Base-by-base conservation (phyloP, 306 rosid genomes). In the Lablab purpureus region DNA sequence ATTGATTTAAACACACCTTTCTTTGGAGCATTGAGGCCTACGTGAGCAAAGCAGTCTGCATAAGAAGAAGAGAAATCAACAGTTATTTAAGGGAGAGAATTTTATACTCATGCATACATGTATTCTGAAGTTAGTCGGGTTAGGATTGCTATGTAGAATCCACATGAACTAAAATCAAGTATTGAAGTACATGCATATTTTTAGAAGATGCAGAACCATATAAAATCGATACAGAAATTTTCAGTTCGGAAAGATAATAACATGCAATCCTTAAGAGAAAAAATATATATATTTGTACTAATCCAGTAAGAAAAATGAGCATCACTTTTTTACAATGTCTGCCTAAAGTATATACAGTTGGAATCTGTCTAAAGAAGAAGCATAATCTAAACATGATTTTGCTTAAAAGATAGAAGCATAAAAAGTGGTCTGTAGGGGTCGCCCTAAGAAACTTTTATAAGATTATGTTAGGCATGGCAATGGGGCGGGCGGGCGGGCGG, bases 11-110 rank as follows among this genome's bases (percentile, higher is more conserved):
- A 41, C 45, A 56, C 86, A 94, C 98, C 94, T 85, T 23, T 78
- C 67, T 32, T 70, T 25, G 84, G 18, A 51, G 87, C 84, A 79
- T 88, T 84, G 22, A 79, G 40, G 52, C 69, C 84, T 3, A 80
- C 2, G 73, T 86, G 88, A 63, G 98, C 91, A 87, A 91, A 91
- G 82, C 94, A 94, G 78, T 49, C 97, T 94, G 92, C 85, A 88
- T 36, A 46, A 62, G 7, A 19, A 72, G 68, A 80, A 81, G 69
- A 79, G 63, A 56, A 41, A 51, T 80, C 49, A 80, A 54, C 51
- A 73, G 34, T 55, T 50, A 46, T 51, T 50, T 60, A 5, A 77
- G 6, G 51, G 32, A 58, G 50, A 15, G 10, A 25, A 17, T 4
- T 34, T 17, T 36, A n/a, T 22, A 59, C 66, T 22, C 49, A 40